Evolutionary conservation across 176 grass and related monocot species (phyloP).

Genomic region (Carex scoparia): DNA sequence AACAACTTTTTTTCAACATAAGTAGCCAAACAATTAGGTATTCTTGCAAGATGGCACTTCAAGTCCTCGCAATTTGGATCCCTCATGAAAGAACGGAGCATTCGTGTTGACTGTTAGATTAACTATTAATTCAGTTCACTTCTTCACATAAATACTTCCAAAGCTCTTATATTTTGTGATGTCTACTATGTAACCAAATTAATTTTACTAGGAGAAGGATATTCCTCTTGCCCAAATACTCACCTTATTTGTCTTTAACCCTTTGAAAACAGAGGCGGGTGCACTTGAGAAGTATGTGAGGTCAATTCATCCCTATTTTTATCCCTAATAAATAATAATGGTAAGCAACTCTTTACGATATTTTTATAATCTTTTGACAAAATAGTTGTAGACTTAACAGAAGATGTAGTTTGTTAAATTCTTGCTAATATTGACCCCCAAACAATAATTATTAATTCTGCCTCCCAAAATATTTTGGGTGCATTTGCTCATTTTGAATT

Average conservation of each 20-base stretch:
- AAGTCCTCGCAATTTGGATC: conserved; percentile 43
- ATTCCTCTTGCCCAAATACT: too few relatives aligned
- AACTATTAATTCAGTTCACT: not conserved
- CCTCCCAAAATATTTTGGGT: not conserved
- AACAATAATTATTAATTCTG: not conserved
- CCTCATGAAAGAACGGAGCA: conserved; percentile 52
- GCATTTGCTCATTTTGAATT: not conserved
- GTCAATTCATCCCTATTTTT: too few relatives aligned
- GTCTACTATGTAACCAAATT: too few relatives aligned
- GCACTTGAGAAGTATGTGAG: too few relatives aligned
- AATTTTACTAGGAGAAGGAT: too few relatives aligned
- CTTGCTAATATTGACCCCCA: not conserved
- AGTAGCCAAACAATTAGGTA: conserved; percentile 47
- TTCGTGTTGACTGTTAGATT: conserved; percentile 37
- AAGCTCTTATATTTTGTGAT: not conserved
- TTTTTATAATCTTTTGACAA: not conserved
- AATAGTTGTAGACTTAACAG: too few relatives aligned
- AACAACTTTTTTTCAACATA: too few relatives aligned
- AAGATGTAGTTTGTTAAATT: not conserved
- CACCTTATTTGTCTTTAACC: too few relatives aligned
- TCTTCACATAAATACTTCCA: not conserved
- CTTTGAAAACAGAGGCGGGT: too few relatives aligned
- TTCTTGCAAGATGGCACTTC: conserved; percentile 58
- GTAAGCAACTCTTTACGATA: too few relatives aligned
- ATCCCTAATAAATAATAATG: too few relatives aligned